Evolutionary conservation across 768 basidiomycete genomes (phyloP).

Genomic region (Termitomyces sp.): DNA sequence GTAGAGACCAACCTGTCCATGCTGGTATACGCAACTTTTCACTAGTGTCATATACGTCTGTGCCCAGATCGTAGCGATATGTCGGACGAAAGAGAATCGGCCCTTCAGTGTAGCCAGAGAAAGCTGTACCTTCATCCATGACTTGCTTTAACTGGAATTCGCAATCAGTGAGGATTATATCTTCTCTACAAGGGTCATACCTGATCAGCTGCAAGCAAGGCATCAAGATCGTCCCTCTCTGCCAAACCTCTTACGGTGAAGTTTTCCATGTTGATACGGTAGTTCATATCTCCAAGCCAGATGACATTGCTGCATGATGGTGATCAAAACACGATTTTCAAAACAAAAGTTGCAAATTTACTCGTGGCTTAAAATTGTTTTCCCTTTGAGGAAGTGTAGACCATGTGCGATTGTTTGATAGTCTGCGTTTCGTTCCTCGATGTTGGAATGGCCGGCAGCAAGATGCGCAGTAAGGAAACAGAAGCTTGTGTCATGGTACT

Average conservation of each 20-base stretch:
- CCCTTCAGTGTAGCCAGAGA: slow-evolving; percentile 84
- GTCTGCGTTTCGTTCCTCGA: slow-evolving; percentile 89
- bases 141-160: slow-evolving; percentile 59
- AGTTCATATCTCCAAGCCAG: slow-evolving; percentile 96
- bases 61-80: slow-evolving; percentile 83
- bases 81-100: slow-evolving; percentile 91
- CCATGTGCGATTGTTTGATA: slow-evolving; percentile 84
- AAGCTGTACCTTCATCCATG: slow-evolving; percentile 72
- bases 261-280: slow-evolving; percentile 87
- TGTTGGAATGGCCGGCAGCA: slow-evolving; percentile 90
- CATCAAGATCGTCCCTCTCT: slow-evolving; percentile 61
- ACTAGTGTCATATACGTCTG: slow-evolving; percentile 89
- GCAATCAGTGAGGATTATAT: slow-evolving; percentile 1
- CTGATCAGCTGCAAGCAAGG: slow-evolving; percentile 82
- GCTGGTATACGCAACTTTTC: slow-evolving; percentile 97
- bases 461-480: slow-evolving; percentile 97
- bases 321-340: neutral
- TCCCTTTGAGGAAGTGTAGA: slow-evolving; percentile 86
- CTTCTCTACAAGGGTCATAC: slow-evolving; percentile 35
- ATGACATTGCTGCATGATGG: slow-evolving; percentile 66
- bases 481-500: slow-evolving; percentile 87
- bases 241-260: slow-evolving; percentile 71
- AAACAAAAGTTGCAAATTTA: slow-evolving; percentile 34
- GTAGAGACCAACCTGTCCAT: slow-evolving; percentile 76
- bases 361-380: slow-evolving; percentile 89